Base-by-base conservation (phyloP, 345 rosid species). In the Aegle marmelos region DNA sequence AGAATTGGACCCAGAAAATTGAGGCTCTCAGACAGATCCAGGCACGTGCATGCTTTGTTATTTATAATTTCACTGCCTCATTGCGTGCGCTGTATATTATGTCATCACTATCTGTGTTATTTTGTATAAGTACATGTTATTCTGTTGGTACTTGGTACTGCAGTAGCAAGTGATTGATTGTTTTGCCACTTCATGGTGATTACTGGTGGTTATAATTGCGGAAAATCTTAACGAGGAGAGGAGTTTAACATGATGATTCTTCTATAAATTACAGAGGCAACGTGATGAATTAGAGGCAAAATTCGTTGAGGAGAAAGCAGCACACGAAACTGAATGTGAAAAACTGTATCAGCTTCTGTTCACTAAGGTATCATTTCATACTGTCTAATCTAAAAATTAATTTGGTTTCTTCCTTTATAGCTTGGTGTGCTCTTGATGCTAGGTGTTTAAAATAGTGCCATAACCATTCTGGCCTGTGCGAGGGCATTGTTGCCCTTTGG, bases 1-100 rank as follows among this genome's bases (percentile, higher is more conserved):
- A 91, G 89, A 90, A 61, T 65, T 81, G 92, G 67, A 54, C 88
- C 4, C 94, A 87, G 94, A 85, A 90, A 94, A 86, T 97, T 2
- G 98, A 94, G 76, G 83, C 78, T 84, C 98, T 97, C 28, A 88
- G 94, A 78, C 98, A 89, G 88, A 91, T 97, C 70, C 99, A 97
- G 92, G 99, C 71, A 76, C 39, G 88, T 76, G 13, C 13, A 37
- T 37, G 10, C 9, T 30, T 39, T 65, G 22, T 22, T 61, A 25
- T 74, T 41, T 37, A 37, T 37, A 37, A 7, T 37, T 37, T 37
- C 10, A 37, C 41, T 37, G 41, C 10, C 41, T 8, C 10, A 59
- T 10, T 59, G 10, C 59, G 1, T 14, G 54, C 59, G 14, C 6
- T 58, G 24, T 72, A 37, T 9, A 37, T 37, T 37, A 21, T 27